These are phyloP conservation scores for Furcasterigmium furcatum DNA, from an alignment of 2,329 filamentous ascomycete genomes.

Conservation along the genomic window DNA sequence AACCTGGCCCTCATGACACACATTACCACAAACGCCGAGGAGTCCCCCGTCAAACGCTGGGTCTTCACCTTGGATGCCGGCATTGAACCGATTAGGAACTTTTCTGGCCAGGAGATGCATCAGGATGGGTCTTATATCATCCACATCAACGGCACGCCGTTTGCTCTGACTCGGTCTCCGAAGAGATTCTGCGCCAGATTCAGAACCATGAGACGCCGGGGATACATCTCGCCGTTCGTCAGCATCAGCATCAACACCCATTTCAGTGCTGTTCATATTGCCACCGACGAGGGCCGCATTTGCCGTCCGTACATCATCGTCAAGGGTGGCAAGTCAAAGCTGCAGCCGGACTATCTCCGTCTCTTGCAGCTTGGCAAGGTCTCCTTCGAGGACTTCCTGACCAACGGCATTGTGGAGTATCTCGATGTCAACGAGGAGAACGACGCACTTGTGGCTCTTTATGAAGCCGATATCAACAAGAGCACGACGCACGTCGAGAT, in stretches of 20 bases:
- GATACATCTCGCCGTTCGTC: conserved; percentile 92
- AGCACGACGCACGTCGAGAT: conserved; percentile 94
- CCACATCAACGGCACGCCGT: conserved; percentile 92
- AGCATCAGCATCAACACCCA: conserved; percentile 96
- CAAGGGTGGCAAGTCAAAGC: conserved; percentile 78
- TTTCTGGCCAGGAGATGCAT: conserved; percentile 81
- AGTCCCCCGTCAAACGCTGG: conserved; percentile 82
- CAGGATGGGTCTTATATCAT: conserved; percentile 81
- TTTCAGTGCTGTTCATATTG: conserved; percentile 88
- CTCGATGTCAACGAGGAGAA: conserved; percentile 98
- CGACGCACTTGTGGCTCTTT: conserved; percentile 87
- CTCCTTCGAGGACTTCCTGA: conserved; percentile 92
- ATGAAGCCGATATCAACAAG: conserved; percentile 78
- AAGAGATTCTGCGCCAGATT: conserved; percentile 85
- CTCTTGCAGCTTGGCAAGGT: conserved; percentile 79
- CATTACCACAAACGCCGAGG: conserved; percentile 94
- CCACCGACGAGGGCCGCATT: conserved; percentile 94
- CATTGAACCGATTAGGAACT: conserved; percentile 69
- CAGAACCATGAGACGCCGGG: conserved; percentile 80
- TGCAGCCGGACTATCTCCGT: conserved; percentile 75
- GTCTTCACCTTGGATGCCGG: conserved; percentile 85
- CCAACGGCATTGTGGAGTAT: conserved; percentile 88
- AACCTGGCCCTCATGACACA: conserved; percentile 99
- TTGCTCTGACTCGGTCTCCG: conserved; percentile 80
- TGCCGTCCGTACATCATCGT: conserved; percentile 96